A percentile compares a stretch with the other conserved stretches of the same genome.
phyloP scores from a whole-genome alignment of 108 stramenopile genomes.

The Mediolabrus comicus region DNA sequence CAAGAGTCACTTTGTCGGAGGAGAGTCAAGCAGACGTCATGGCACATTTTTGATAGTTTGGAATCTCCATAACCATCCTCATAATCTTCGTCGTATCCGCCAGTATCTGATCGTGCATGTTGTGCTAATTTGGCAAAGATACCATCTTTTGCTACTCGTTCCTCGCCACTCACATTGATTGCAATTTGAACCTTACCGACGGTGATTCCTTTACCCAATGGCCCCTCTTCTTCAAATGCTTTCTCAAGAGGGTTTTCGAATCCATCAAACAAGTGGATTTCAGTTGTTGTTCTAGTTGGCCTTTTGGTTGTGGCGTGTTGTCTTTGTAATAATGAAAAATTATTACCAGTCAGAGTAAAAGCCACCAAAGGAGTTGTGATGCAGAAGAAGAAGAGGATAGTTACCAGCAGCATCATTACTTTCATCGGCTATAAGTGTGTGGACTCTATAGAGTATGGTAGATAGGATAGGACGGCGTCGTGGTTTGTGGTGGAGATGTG shows the following conservation, averaged over 20 bases:
- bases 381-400: too few species aligned
- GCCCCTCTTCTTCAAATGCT: slow-evolving; percentile 78
- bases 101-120: slow-evolving; percentile 19
- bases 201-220: slow-evolving; percentile 82
- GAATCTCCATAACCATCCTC: slow-evolving; percentile 41
- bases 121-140: slow-evolving; percentile 65
- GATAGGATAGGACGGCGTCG: too few species aligned
- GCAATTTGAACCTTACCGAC: slow-evolving; percentile 82
- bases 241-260: slow-evolving; percentile 34
- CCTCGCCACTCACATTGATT: slow-evolving; percentile 32
- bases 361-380: too few species aligned
- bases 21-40: slow-evolving; percentile 65
- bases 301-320: too few species aligned
- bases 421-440: too few species aligned
- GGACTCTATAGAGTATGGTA: too few species aligned
- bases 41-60: slow-evolving; percentile 54
- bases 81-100: slow-evolving; percentile 39
- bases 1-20: slow-evolving; percentile 70
- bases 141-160: slow-evolving; percentile 44
- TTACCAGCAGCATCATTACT: too few species aligned
- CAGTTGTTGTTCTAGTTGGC: background rate
- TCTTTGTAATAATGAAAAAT: background rate
- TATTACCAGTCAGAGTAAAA: too few species aligned
- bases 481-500: too few species aligned
- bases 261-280: background rate